A percentile compares a stretch with the other conserved stretches of the same genome.
Evolutionary conservation across 2,329 filamentous ascomycete genomes (phyloP).

Genomic region (Claviceps capensis): DNA sequence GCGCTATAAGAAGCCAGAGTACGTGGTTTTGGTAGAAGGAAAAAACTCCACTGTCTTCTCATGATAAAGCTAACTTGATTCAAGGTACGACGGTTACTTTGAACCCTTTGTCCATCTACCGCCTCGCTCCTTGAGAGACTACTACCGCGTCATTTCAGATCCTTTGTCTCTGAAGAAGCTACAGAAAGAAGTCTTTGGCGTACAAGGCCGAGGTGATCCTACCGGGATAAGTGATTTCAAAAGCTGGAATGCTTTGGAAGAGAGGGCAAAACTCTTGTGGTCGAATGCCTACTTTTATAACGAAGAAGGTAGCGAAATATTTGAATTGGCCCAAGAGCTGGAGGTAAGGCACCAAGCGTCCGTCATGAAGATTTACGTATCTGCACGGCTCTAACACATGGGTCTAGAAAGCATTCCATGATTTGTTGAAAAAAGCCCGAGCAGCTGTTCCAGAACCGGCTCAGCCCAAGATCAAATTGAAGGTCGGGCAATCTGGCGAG

Average conservation of each 20-base stretch:
- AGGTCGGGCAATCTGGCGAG: slow-evolving; percentile 40
- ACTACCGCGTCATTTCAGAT: slow-evolving; percentile 71
- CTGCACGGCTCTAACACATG: slow-evolving; percentile 6
- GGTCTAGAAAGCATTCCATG: slow-evolving; percentile 52
- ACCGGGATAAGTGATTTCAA: slow-evolving; percentile 58
- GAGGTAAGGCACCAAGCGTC: slow-evolving; percentile 40
- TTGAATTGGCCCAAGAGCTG: slow-evolving; percentile 60
- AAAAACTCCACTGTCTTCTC: no score
- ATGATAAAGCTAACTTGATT: slow-evolving; percentile 14
- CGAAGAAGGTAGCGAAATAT: slow-evolving; percentile 80
- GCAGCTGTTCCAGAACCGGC: slow-evolving; percentile 57
- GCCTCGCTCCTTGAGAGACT: slow-evolving; percentile 62
- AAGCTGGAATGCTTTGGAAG: slow-evolving; percentile 69
- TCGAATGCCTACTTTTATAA: slow-evolving; percentile 81
- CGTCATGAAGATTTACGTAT: background rate
- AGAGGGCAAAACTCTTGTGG: slow-evolving; percentile 72
- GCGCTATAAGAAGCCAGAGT: slow-evolving; percentile 53
- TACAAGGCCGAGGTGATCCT: slow-evolving; percentile 51
- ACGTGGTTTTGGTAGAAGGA: slow-evolving; percentile 13
- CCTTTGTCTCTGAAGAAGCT: slow-evolving; percentile 68
- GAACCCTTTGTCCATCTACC: slow-evolving; percentile 69
- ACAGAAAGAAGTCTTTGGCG: slow-evolving; percentile 62
- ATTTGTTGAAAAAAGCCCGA: slow-evolving; percentile 58
- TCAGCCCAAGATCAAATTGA: slow-evolving; percentile 69
- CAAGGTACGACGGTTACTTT: slow-evolving; percentile 54